Evolutionary conservation across 768 basidiomycete genomes (phyloP).

Genomic region (Termitomyces sp.): DNA sequence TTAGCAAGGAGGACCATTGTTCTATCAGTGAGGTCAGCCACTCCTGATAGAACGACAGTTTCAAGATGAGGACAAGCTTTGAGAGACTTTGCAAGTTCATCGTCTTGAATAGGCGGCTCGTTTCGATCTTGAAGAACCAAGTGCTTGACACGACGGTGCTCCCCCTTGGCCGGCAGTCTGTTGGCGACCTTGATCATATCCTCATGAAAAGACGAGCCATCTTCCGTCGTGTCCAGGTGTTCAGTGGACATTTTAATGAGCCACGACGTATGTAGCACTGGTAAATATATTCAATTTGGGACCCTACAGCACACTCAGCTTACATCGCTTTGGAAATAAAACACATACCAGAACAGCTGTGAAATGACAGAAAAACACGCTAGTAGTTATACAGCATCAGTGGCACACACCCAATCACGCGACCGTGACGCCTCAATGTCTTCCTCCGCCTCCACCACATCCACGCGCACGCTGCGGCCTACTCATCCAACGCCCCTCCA

Average conservation of each 20-base stretch:
- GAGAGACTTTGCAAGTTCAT: constrained; percentile 53
- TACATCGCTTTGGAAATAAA: neutral
- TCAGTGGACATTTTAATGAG: constrained; percentile 18
- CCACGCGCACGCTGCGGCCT: constrained; percentile 36
- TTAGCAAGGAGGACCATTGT: constrained; percentile 60
- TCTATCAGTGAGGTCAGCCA: constrained; percentile 61
- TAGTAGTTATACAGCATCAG: neutral
- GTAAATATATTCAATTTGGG: constrained; percentile 14
- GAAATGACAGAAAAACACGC: neutral
- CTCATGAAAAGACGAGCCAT: constrained; percentile 36
- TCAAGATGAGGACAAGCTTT: constrained; percentile 59
- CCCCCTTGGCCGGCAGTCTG: constrained; percentile 54
- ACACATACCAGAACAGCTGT: neutral
- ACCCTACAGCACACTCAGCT: neutral
- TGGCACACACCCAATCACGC: constrained; percentile 9
- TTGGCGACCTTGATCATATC: constrained; percentile 57
- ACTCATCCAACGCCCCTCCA: constrained; percentile 21
- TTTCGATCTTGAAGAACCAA: constrained; percentile 44
- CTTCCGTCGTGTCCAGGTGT: constrained; percentile 20
- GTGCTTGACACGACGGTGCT: constrained; percentile 55
- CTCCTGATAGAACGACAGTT: constrained; percentile 63
- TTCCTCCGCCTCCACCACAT: constrained; percentile 47
- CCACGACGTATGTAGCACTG: neutral
- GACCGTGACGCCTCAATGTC: constrained; percentile 29
- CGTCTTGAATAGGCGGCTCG: constrained; percentile 43